phyloP scores from a whole-genome alignment of 2,329 filamentous ascomycete genomes.

The Orbilia ellipsospora region DNA sequence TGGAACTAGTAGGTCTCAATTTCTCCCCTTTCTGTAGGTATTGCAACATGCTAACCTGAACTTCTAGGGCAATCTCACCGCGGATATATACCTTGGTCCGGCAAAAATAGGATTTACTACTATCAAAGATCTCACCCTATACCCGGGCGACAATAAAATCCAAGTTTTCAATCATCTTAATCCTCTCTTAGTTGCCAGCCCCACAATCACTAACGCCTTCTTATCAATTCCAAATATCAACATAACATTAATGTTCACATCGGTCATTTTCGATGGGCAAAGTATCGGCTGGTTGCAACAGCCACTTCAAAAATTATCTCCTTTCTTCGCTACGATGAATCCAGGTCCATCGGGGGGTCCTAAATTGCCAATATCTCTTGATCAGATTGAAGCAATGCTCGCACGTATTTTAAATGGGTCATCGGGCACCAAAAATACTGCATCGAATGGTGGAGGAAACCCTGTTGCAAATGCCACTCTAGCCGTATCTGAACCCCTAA shows the following conservation, averaged over 20 bases:
- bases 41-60: not conserved
- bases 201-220: conserved; percentile 60
- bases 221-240: conserved; percentile 21
- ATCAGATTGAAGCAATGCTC: no score
- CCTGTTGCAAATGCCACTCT: no score
- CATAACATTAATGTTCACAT: conserved; percentile 55
- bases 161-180: conserved; percentile 68
- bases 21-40: not conserved
- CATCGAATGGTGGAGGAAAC: no score
- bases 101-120: conserved; percentile 68
- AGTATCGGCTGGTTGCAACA: conserved; percentile 57
- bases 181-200: conserved; percentile 63
- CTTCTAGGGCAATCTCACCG: conserved; percentile 71
- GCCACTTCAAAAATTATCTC: conserved; percentile 45
- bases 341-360: not conserved
- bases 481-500: no score
- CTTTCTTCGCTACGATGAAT: conserved; percentile 29
- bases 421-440: no score
- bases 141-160: conserved; percentile 70
- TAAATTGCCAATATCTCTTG: no score
- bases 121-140: conserved; percentile 70
- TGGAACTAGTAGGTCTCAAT: conserved; percentile 69
- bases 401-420: no score
- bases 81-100: conserved; percentile 70
- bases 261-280: conserved; percentile 54